Percentiles rank a stretch among this genome's conserved stretches.
Evolutionary conservation across 2,329 filamentous ascomycete genomes (phyloP).

Genomic region (Apiospora aurea): DNA sequence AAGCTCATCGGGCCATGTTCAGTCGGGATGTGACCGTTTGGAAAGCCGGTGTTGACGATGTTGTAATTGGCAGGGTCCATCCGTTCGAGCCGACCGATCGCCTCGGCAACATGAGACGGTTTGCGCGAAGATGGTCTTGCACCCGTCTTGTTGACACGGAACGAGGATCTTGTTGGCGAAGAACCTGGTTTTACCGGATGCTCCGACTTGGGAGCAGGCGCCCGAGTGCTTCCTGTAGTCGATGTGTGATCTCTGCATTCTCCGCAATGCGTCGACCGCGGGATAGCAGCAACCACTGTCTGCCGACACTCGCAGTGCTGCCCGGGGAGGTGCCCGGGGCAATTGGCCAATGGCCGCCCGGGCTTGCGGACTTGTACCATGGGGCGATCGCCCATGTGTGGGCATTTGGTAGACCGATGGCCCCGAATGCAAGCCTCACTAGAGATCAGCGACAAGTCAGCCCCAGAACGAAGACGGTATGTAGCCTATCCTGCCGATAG

Average conservation of each 20-base stretch:
- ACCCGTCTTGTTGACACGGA: background rate
- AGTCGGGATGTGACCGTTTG: background rate
- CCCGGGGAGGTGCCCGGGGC: slow-evolving; percentile 49
- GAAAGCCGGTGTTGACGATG: background rate
- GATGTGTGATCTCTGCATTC: slow-evolving; percentile 48
- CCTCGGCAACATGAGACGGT: background rate
- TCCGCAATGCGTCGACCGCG: background rate
- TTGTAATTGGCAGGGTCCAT: background rate
- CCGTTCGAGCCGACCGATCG: background rate
- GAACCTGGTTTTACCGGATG: background rate
- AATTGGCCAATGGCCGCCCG: slow-evolving; percentile 72
- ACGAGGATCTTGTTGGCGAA: background rate
- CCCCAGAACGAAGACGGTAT: slow-evolving; percentile 17
- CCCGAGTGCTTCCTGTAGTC: slow-evolving; percentile 62
- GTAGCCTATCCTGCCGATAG: background rate
- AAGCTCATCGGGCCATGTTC: background rate
- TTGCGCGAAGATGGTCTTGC: slow-evolving; percentile 9
- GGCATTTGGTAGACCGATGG: slow-evolving; percentile 78
- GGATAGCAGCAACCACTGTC: background rate
- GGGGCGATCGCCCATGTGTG: slow-evolving; percentile 70
- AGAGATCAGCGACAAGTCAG: slow-evolving; percentile 27
- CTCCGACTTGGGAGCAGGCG: slow-evolving; percentile 22
- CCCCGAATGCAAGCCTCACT: slow-evolving; percentile 79
- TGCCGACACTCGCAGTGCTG: background rate
- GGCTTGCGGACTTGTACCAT: slow-evolving; percentile 77